Evolutionary conservation across 176 grass and related monocot species (phyloP).

Genomic region (Juncus inflexus): DNA sequence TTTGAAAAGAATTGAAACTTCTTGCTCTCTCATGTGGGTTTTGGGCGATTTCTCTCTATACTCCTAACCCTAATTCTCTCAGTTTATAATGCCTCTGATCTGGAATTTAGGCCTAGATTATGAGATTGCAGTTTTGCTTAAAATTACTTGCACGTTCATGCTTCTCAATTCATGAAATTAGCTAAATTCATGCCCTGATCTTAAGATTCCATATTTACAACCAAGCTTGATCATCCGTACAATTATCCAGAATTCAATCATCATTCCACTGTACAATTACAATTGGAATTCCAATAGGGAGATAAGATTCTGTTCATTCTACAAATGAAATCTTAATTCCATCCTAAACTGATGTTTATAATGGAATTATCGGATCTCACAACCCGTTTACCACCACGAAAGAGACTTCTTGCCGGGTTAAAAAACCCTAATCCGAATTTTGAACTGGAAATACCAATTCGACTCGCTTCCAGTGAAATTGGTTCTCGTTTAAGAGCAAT

Average conservation of each 20-base stretch:
- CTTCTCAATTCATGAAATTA: background rate
- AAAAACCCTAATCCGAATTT: slow-evolving; percentile 38
- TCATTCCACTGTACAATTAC: slow-evolving; percentile 1
- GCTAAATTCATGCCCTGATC: background rate
- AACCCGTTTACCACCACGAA: slow-evolving; percentile 87
- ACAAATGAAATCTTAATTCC: background rate
- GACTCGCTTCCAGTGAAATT: slow-evolving; percentile 43
- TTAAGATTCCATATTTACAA: background rate
- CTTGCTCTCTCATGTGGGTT: slow-evolving; percentile 17
- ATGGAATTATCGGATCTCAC: slow-evolving; percentile 81
- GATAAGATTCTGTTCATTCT: slow-evolving; percentile 7
- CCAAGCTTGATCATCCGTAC: too few relatives aligned
- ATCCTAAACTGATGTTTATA: background rate
- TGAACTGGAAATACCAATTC: slow-evolving; percentile 37
- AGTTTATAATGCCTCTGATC: slow-evolving; percentile 26
- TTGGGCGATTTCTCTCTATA: slow-evolving; percentile 33
- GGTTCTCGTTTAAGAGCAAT: slow-evolving; percentile 51
- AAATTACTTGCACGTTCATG: slow-evolving; percentile 7
- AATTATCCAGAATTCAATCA: slow-evolving; percentile 3
- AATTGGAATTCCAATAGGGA: slow-evolving; percentile 23
- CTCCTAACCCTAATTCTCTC: slow-evolving; percentile 33
- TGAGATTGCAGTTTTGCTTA: slow-evolving; percentile 33
- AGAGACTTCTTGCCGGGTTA: slow-evolving; percentile 88
- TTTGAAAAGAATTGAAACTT: background rate
- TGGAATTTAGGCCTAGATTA: slow-evolving; percentile 22